Conservation (phyloP, 805 yeast species). For the Komagataella kurtzmanii region DNA sequence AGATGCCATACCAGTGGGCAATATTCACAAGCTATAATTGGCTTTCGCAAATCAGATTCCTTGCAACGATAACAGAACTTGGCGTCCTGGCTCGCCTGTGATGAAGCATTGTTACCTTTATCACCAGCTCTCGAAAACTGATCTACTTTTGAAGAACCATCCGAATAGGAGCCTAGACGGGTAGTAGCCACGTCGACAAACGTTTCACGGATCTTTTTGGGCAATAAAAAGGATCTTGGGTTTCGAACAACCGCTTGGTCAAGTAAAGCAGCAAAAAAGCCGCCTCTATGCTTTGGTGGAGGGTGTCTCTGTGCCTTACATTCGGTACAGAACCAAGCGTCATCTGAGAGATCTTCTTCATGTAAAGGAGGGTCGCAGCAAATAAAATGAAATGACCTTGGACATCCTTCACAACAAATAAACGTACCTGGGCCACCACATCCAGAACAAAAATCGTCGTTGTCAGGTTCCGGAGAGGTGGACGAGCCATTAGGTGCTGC, state of each 20-base stretch:
- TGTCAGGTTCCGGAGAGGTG: constrained; percentile 15
- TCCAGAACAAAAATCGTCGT: constrained; percentile 84
- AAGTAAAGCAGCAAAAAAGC: constrained; percentile 42
- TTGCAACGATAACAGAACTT: constrained; percentile 69
- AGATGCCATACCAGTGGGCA: constrained; percentile 80
- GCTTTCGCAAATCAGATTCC: constrained; percentile 45
- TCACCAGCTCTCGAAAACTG: constrained; percentile 27
- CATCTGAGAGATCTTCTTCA: constrained; percentile 65
- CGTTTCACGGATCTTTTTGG: constrained; percentile 52
- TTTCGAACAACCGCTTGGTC: constrained; percentile 44
- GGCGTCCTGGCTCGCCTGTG: constrained; percentile 4
- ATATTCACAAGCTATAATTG: constrained; percentile 66
- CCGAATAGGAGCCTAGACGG: constrained; percentile 57
- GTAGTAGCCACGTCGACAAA: constrained; percentile 65
- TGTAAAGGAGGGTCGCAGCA: constrained; percentile 87
- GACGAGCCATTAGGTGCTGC: neutral
- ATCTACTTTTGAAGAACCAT: constrained; percentile 40
- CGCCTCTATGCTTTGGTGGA: constrained; percentile 17
- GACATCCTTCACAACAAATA: constrained; percentile 89
- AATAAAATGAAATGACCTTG: constrained; percentile 80
- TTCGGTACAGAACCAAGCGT: constrained; percentile 79
- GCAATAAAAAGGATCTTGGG: constrained; percentile 57
- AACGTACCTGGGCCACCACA: constrained; percentile 87
- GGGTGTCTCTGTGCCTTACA: constrained; percentile 34
- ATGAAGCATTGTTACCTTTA: constrained; percentile 22